phyloP scores from a whole-genome alignment of 2,329 filamentous ascomycete genomes.

The Calonectria leucothoes region DNA sequence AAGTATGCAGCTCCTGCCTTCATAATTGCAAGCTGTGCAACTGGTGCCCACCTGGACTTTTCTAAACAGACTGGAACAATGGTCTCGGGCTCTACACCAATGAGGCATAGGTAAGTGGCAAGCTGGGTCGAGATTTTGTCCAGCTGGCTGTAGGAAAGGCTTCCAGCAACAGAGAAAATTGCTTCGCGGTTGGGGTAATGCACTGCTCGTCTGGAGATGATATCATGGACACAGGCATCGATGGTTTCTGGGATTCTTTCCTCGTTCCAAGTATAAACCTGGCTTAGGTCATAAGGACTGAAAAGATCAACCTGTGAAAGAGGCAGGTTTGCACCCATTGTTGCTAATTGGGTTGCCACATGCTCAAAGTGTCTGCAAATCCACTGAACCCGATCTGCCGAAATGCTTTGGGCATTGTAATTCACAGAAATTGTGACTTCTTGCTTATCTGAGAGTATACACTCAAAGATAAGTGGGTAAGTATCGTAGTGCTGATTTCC shows the following conservation, averaged over 20 bases:
- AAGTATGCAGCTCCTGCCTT: constrained; percentile 38
- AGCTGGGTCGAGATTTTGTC: constrained; percentile 7
- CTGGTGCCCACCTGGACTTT: constrained; percentile 36
- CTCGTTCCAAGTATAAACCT: not conserved
- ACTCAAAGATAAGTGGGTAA: constrained; percentile 2
- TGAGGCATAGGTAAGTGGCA: not conserved
- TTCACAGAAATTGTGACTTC: not conserved
- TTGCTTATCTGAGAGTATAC: constrained; percentile 1
- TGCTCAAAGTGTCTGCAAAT: not conserved
- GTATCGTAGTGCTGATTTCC: constrained; percentile 2
- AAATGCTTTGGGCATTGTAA: not conserved
- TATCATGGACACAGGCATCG: not conserved
- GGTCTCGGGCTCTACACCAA: not conserved
- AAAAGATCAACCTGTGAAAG: constrained; percentile 7
- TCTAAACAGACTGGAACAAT: constrained; percentile 35
- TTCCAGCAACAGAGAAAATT: constrained; percentile 31
- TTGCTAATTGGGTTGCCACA: not conserved
- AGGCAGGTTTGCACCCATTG: not conserved
- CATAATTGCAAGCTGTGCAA: constrained; percentile 38
- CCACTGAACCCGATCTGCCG: not conserved
- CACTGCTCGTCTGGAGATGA: constrained; percentile 16
- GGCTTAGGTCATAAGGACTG: not conserved
- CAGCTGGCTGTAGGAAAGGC: constrained; percentile 24
- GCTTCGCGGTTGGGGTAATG: not conserved
- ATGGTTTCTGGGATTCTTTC: constrained; percentile 4